phyloP scores from a whole-genome alignment of 1,284 basidiomycete genomes.

The Exobasidium cylindrosporum region DNA sequence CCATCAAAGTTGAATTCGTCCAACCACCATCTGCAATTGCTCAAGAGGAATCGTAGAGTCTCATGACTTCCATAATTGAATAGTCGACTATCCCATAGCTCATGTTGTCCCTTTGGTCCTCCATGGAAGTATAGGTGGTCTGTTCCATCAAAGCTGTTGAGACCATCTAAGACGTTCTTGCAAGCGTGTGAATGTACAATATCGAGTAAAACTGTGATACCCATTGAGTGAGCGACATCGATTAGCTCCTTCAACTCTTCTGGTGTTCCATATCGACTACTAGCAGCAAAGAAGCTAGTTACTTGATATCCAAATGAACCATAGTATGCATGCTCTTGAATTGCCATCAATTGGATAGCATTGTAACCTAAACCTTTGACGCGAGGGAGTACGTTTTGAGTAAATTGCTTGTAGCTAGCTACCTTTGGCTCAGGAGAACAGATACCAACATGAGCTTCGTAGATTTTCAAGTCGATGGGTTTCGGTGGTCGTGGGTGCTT shows the following conservation, averaged over 20 bases:
- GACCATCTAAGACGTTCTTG: conserved; percentile 92
- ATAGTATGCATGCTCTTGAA: conserved; percentile 99
- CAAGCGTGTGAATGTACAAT: conserved; percentile 97
- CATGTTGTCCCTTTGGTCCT: conserved; percentile 82
- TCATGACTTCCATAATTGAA: conserved; percentile 97
- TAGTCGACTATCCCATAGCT: conserved; percentile 82
- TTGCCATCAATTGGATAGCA: conserved; percentile 75
- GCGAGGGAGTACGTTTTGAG: conserved; percentile 70
- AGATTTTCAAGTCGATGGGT: conserved; percentile 74
- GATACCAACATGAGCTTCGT: conserved; percentile 93
- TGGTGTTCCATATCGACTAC: conserved; percentile 79
- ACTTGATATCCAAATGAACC: conserved; percentile 99
- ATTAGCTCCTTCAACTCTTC: conserved; percentile 94
- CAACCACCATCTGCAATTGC: conserved; percentile 91
- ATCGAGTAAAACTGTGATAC: conserved; percentile 87
- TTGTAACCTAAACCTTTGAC: conserved; percentile 93
- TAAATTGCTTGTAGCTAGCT: conserved; percentile 95
- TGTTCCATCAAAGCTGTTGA: conserved; percentile 92
- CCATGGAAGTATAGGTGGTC: conserved; percentile 97
- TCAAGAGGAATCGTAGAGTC: conserved; percentile 87
- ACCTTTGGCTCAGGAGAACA: conserved; percentile 82
- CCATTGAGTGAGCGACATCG: conserved; percentile 89
- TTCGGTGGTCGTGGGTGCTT: conserved; percentile 72
- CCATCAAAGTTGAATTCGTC: conserved; percentile 95
- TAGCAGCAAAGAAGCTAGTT: conserved; percentile 95